Base-by-base conservation (phyloP, 2,329 filamentous ascomycete genomes). In the Shiraia sp. region DNA sequence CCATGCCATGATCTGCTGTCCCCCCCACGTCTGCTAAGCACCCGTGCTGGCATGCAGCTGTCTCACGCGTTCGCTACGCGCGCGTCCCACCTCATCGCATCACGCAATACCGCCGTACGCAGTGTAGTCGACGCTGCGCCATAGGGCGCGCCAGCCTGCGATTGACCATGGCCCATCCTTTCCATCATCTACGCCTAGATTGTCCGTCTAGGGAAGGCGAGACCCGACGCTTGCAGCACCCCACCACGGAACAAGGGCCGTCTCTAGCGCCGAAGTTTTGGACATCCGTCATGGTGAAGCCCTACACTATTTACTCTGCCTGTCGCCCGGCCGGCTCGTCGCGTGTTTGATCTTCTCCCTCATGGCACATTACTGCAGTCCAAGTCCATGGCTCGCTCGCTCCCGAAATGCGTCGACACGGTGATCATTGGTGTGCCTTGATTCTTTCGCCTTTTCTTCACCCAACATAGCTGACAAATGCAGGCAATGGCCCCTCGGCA, bases 401-500 rank as follows among this genome's bases (percentile, higher is more conserved):
- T 68, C 45, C 66, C 67, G 41, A 51, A 57, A 59, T 62, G 54
- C 55, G 66, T 71, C 50, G 68, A 72, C 53, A 71, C 68, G 42
- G 65, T 71, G 50, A 67, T 72, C 49, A 64, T 70, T 48, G 68
- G 68, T 70, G 47, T 15, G 48, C 17, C 13, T 19, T 24, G n/a
- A 10, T 32, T 17, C 26, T 15, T 16, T 23, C 24, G 24, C 10
- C 6, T 34, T 22, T 8, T 8, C 19, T 22, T 22, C 19, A 28
- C 28, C 17, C 12, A 23, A 24, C 34, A 29, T 14, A 17, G 55
- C 59, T 68, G 47, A 66, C 56, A 51, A 55, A 57, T 57, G 16
- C 50, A 82, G 81, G 81, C 57, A 82, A 81, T 60, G 81, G 81
- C 41, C 81, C 81, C 32, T 80, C 81, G 36, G 78, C 81, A 36